These are phyloP conservation scores for Aspergillus ostianus DNA, from an alignment of 495 filamentous ascomycete genomes.

Conservation along the genomic window DNA sequence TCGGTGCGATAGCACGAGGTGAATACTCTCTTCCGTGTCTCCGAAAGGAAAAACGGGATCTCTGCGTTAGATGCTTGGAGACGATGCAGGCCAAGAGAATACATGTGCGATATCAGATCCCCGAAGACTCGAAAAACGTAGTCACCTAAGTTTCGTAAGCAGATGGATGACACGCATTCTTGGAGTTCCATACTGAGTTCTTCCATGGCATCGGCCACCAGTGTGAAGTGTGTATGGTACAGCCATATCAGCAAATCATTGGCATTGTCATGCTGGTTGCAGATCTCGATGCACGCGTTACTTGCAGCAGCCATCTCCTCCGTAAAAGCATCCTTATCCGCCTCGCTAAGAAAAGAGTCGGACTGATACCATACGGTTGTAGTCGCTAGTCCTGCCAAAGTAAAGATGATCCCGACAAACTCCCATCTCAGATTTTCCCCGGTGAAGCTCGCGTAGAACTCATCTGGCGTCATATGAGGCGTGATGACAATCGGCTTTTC, in stretches of 20 bases:
- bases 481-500: constrained; percentile 7
- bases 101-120: constrained; percentile 22
- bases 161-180: background rate
- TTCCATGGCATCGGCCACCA: constrained; percentile 3
- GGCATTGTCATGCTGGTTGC: constrained; percentile 6
- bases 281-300: constrained; percentile 9
- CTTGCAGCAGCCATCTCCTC: constrained; percentile 11
- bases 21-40: constrained; percentile 45
- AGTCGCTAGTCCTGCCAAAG: constrained; percentile 33
- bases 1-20: constrained; percentile 39
- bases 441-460: constrained; percentile 32
- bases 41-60: constrained; percentile 40
- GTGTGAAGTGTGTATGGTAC: background rate
- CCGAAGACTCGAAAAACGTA: constrained; percentile 46
- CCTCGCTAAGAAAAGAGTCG: background rate
- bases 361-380: background rate
- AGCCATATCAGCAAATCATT: constrained; percentile 9
- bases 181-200: background rate
- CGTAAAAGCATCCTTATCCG: constrained; percentile 1
- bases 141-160: constrained; percentile 15
- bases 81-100: constrained; percentile 10
- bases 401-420: constrained; percentile 45
- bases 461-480: constrained; percentile 9
- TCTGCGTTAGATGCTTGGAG: constrained; percentile 24
- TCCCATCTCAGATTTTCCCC: constrained; percentile 52